phyloP scores from a whole-genome alignment of 768 basidiomycete genomes.

The Lactarius vividus region DNA sequence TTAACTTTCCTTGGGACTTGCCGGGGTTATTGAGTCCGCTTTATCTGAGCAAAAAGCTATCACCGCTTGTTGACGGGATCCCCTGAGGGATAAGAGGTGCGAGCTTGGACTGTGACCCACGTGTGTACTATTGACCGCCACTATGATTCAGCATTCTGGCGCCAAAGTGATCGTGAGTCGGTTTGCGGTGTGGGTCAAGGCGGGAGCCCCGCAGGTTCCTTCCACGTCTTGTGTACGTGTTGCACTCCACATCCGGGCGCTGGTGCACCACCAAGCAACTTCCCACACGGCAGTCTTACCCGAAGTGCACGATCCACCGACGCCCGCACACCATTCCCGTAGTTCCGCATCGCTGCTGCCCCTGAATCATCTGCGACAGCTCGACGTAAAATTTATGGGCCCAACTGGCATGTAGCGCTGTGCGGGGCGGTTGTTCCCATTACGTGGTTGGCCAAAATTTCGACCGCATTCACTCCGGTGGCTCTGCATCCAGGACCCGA shows the following conservation, averaged over 20 bases:
- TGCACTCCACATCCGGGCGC: neutral
- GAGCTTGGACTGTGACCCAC: neutral
- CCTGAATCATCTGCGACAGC: neutral
- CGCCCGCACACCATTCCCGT: neutral
- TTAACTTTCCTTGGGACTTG: neutral
- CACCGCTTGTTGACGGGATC: neutral
- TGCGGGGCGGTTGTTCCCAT: neutral
- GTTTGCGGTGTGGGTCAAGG: neutral
- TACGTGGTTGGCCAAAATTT: neutral
- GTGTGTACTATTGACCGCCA: neutral
- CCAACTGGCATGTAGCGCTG: neutral
- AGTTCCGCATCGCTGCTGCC: neutral
- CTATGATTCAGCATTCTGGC: neutral
- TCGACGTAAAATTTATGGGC: slow-evolving; percentile 1
- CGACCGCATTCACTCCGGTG: neutral
- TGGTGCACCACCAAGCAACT: neutral
- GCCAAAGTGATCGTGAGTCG: neutral
- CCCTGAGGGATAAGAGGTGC: neutral
- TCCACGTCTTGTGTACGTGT: neutral
- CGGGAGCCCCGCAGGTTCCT: neutral
- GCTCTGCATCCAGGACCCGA: neutral
- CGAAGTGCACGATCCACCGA: neutral
- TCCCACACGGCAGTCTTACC: neutral
- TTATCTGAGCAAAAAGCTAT: neutral
- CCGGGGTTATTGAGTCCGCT: neutral